A percentile compares a stretch with the other conserved stretches of the same genome.
Conservation (phyloP, 352 stramenopile species). For the Pythium insidiosum region DNA sequence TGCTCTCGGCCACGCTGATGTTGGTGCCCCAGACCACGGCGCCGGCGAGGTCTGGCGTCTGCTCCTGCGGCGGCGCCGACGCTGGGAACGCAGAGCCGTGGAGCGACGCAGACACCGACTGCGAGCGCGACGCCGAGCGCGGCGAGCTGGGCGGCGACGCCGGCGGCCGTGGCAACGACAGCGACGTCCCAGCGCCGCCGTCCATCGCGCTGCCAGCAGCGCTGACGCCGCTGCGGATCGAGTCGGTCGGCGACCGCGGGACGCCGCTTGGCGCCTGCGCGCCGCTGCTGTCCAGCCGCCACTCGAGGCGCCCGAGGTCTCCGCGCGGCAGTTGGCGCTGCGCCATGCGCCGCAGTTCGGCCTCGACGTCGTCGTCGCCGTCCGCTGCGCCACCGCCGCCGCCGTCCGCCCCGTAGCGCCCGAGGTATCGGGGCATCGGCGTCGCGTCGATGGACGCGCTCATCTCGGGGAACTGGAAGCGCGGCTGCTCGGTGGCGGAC, state of each 20-base stretch:
- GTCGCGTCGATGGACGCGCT: conserved; percentile 76
- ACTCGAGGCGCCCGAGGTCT: conserved; percentile 70
- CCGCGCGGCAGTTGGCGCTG: conserved; percentile 69
- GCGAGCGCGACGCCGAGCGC: too few species aligned
- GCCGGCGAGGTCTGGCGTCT: conserved; percentile 57
- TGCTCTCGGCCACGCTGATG: conserved; percentile 90
- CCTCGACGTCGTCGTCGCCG: conserved; percentile 67
- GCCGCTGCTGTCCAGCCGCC: conserved; percentile 43
- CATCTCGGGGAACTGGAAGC: conserved; percentile 69
- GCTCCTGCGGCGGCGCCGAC: too few species aligned
- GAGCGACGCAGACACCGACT: too few species aligned
- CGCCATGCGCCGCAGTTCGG: conserved; percentile 66
- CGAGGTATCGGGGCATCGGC: conserved; percentile 68
- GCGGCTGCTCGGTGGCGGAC: conserved; percentile 67
- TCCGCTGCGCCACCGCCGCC: conserved; percentile 7
- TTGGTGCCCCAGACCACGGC: conserved; percentile 93
- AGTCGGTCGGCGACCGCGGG: conserved; percentile 33
- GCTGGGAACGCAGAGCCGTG: too few species aligned
- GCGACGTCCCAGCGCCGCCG: not conserved
- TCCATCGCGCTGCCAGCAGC: too few species aligned
- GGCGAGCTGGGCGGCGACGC: conserved; percentile 58
- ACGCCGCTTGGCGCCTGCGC: conserved; percentile 6
- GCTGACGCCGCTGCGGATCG: conserved; percentile 26
- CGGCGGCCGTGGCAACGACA: conserved; percentile 41
- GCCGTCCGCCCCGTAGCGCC: conserved; percentile 35